A percentile compares a stretch with the other conserved stretches of the same genome.
Conservation (phyloP, 2,329 filamentous ascomycete genomes). For the Ceratocystiopsis brevicomis region DNA sequence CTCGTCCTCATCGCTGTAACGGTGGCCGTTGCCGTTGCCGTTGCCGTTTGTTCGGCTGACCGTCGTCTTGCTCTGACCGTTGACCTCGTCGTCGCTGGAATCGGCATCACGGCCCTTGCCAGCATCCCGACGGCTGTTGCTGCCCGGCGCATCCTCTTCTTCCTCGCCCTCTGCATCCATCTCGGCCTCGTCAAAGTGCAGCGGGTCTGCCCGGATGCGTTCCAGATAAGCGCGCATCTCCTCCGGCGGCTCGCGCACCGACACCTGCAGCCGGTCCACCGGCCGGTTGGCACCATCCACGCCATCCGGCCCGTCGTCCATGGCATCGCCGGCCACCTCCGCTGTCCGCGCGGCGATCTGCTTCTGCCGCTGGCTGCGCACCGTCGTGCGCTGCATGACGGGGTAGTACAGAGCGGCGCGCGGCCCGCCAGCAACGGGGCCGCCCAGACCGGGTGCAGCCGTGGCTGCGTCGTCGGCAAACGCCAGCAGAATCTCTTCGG, state of each 20-base stretch:
- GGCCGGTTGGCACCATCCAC: constrained; percentile 24
- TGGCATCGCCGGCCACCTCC: constrained; percentile 16
- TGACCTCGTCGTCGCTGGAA: background rate
- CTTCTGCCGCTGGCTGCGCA: constrained; percentile 44
- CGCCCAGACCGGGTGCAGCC: constrained; percentile 12
- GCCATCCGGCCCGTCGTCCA: background rate
- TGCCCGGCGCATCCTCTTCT: constrained; percentile 9
- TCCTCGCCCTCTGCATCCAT: constrained; percentile 13
- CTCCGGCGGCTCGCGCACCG: constrained; percentile 35
- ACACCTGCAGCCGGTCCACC: constrained; percentile 36
- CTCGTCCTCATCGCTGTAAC: background rate
- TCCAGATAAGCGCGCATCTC: constrained; percentile 32
- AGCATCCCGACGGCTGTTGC: too few species aligned
- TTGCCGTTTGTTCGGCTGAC: background rate
- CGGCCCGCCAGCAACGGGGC: constrained; percentile 24
- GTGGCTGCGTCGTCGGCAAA: constrained; percentile 29
- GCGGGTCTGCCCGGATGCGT: constrained; percentile 32
- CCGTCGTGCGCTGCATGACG: constrained; percentile 42
- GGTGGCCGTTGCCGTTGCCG: too few species aligned
- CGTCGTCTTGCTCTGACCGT: background rate
- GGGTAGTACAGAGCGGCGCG: constrained; percentile 51
- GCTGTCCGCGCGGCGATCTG: constrained; percentile 38
- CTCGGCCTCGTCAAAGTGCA: constrained; percentile 25
- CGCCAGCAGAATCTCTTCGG: constrained; percentile 42
- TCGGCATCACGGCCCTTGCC: too few species aligned